Percentiles rank a stretch among this genome's conserved stretches.
Evolutionary conservation across 257 asterid genomes (phyloP).

Genomic region (Solanum appendiculatum): DNA sequence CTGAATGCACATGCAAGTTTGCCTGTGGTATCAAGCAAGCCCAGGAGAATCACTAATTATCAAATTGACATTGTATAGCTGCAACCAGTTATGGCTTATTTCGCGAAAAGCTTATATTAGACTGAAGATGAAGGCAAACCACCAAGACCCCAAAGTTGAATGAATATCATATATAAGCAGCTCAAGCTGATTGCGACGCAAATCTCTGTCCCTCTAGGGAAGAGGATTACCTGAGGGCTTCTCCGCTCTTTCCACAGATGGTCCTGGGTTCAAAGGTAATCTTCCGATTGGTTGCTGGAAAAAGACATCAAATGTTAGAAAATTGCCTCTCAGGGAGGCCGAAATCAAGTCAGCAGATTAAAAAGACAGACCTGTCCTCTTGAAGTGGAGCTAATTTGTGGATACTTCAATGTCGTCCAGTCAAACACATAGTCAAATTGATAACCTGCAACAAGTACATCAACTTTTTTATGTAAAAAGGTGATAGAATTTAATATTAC

Average conservation of each 20-base stretch:
- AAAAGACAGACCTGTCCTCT: constrained; percentile 33
- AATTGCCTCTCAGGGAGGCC: neutral
- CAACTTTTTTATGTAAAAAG: neutral
- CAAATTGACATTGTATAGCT: neutral
- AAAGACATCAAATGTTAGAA: neutral
- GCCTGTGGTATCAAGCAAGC: neutral
- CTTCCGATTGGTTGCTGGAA: constrained; percentile 51
- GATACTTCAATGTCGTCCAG: constrained; percentile 88
- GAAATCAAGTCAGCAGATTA: neutral
- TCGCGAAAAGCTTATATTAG: neutral
- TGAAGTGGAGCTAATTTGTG: constrained; percentile 69
- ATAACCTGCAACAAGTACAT: constrained; percentile 38
- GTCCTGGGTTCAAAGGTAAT: constrained; percentile 49
- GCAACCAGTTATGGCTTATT: neutral
- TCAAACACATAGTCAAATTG: constrained; percentile 82
- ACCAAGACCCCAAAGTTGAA: neutral
- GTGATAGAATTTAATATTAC: neutral
- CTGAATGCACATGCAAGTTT: neutral
- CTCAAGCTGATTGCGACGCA: neutral
- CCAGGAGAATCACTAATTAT: neutral
- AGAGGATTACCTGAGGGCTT: constrained; percentile 56
- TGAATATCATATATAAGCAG: neutral
- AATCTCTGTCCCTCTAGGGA: neutral
- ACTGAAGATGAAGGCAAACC: neutral
- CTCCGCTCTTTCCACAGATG: constrained; percentile 48